These are phyloP conservation scores for Amaranthus hypochondriacus DNA, from an alignment of 148 eudicot species.

Conservation along the genomic window DNA sequence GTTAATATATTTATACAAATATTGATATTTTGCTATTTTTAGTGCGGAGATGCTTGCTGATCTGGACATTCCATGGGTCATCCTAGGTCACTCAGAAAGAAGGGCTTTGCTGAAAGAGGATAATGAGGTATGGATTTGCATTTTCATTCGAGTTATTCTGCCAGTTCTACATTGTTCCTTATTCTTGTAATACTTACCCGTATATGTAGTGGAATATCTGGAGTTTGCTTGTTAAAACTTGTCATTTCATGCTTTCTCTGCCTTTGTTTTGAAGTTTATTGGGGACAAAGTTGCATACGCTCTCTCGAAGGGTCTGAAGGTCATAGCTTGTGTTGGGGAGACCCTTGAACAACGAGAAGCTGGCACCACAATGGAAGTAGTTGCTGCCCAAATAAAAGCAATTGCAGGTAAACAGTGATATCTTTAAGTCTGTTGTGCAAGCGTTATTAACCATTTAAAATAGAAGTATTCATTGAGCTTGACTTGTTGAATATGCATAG, in stretches of 20 bases:
- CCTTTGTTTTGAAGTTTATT: constrained; percentile 47
- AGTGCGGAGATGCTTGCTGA: constrained; percentile 95
- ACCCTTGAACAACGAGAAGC: constrained; percentile 94
- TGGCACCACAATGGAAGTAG: constrained; percentile 78
- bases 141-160: too few species aligned
- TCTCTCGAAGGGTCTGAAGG: constrained; percentile 79
- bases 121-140: constrained; percentile 50
- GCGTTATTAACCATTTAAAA: too few species aligned
- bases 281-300: constrained; percentile 95
- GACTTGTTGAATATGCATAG: background rate
- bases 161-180: background rate
- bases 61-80: constrained; percentile 78
- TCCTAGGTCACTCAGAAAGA: constrained; percentile 91
- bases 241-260: background rate
- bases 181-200: background rate
- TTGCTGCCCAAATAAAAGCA: constrained; percentile 89
- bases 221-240: background rate
- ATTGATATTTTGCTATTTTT: constrained; percentile 14
- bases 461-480: background rate
- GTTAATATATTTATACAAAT: background rate
- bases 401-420: constrained; percentile 53
- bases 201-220: background rate
- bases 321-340: constrained; percentile 95
- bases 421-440: background rate
- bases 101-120: constrained; percentile 62